Evolutionary conservation across 768 basidiomycete genomes (phyloP), one percentile per base, ranked within the genome.

Genomic region (Grammothele lineata): DNA sequence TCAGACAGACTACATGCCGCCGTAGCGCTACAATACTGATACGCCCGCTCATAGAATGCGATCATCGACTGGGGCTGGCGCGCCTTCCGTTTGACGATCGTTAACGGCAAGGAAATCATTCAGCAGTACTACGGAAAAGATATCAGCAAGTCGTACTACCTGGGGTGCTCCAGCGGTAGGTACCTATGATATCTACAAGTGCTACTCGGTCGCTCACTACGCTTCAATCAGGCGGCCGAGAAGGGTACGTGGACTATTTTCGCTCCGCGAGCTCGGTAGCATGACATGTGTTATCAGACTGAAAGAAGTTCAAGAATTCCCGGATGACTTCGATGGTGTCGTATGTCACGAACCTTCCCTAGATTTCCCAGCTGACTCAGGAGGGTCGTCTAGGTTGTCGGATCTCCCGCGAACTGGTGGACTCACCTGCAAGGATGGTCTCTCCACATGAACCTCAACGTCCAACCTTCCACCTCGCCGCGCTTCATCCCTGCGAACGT

Each of bases 261-360:
- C 9, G 30, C 9, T 8, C 30, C 30, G 9, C n/a, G n/a, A n/a
- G 8, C 8, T 32, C 15, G 8, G 30, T 32, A 15, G 30, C 30
- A 9, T 8, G 15, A 32, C 8, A 15, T n/a, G 22, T 22, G 34
- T n/a, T 3, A 21, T 3, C 46, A 60, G 59, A 12, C 34, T 61
- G 22, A 58, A 58, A 33, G 57, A 56, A 27, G 51, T 58, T 14
- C 59, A 61, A 35, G 43, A 47, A n/a, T 66, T 60, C 33, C 65
- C 65, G 0, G 64, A 63, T 3, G 65, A 66, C 40, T 66, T 66
- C 42, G 62, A 65, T 40, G 65, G 62, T 23, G 52, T 63, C 22
- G 62, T 65, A 32, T 34, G 56, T 48, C 17, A 19, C 24, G 3
- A 33, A 25, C 18, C 17, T 18, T 11, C 6, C 10, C 7, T 18